Conservation (phyloP, 768 basidiomycete species). For the Suillus luteus region DNA sequence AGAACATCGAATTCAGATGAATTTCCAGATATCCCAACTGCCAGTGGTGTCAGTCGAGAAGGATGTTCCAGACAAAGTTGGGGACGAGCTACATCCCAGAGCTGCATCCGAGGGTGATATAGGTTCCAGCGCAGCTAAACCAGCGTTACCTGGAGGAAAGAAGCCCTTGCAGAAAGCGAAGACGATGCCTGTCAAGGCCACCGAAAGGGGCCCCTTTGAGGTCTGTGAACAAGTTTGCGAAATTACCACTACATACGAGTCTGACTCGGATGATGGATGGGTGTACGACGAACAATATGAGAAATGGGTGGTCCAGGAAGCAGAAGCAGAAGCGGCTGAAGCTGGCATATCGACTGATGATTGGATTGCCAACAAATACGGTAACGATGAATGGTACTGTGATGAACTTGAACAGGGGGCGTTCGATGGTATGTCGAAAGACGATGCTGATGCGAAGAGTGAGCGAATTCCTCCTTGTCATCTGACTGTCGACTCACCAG, state of each 20-base stretch:
- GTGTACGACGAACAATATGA: background rate
- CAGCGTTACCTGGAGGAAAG: background rate
- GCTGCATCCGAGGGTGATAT: background rate
- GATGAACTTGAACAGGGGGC: background rate
- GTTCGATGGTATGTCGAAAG: background rate
- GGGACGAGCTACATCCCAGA: background rate
- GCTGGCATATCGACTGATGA: background rate
- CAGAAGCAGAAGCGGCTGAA: background rate
- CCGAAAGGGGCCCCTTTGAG: background rate
- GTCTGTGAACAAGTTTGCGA: background rate
- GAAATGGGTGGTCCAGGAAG: background rate
- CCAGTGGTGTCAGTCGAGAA: background rate
- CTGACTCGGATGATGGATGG: background rate
- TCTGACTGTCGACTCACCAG: background rate
- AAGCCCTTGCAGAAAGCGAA: background rate
- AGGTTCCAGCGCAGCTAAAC: background rate
- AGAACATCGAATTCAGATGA: background rate
- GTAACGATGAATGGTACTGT: background rate
- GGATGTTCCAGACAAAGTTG: background rate
- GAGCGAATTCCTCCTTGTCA: background rate
- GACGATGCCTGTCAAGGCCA: background rate
- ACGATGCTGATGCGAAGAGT: conserved; percentile 4
- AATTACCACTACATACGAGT: background rate
- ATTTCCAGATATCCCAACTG: background rate
- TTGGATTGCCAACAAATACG: background rate